Evolutionary conservation across 176 grass and related monocot species (phyloP).

Genomic region (Elaeis guineensis): DNA sequence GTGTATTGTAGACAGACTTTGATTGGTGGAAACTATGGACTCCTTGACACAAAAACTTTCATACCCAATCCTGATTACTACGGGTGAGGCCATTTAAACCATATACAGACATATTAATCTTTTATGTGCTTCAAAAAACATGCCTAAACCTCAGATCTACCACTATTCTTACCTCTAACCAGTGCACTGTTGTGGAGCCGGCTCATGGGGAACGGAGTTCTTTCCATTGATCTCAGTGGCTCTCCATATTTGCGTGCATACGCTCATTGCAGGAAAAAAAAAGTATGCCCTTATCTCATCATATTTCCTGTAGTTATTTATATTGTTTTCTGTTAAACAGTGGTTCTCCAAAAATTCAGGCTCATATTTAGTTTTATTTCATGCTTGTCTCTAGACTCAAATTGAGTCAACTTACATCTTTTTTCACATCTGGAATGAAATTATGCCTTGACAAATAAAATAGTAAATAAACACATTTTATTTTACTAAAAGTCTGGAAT

Average conservation of each 20-base stretch:
- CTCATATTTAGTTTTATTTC: too few species aligned
- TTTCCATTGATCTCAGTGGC: conserved; percentile 56
- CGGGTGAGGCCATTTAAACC: conserved; percentile 36
- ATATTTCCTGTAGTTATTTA: background rate
- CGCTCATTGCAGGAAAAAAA: conserved; percentile 66
- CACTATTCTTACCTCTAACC: conserved; percentile 1
- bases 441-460: too few species aligned
- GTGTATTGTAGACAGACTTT: conserved; percentile 88
- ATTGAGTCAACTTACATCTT: too few species aligned
- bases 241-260: conserved; percentile 79
- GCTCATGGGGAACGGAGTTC: conserved; percentile 76
- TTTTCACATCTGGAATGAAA: too few species aligned
- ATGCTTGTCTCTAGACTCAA: too few species aligned
- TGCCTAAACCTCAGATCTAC: too few species aligned
- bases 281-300: conserved; percentile 26
- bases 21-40: conserved; percentile 94
- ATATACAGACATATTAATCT: too few species aligned
- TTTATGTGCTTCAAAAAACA: conserved; percentile 24
- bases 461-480: too few species aligned
- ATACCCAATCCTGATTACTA: conserved; percentile 97
- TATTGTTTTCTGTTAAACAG: too few species aligned
- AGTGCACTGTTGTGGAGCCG: conserved; percentile 93
- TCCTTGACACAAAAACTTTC: conserved; percentile 76
- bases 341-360: too few species aligned
- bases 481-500: too few species aligned